A percentile compares a stretch with the other conserved stretches of the same genome.
phyloP scores from a whole-genome alignment of 768 basidiomycete species.

The Crassisporium funariophilum region DNA sequence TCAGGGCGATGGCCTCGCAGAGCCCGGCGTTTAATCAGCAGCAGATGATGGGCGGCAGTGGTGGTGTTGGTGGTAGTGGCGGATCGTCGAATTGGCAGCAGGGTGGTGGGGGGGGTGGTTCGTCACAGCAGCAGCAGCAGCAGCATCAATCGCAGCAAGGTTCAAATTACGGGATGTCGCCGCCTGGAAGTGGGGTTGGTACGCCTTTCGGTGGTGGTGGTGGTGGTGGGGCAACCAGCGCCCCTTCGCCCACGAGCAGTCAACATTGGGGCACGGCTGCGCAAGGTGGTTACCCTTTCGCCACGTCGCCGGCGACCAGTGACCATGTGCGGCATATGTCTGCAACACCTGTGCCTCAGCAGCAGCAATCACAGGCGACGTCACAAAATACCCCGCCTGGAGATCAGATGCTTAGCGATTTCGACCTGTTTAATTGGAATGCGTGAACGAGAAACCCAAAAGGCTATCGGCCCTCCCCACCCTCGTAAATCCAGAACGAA shows the following conservation, averaged over 20 bases:
- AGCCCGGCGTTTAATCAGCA: slow-evolving; percentile 37
- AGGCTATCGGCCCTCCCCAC: slow-evolving; percentile 4
- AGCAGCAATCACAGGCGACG: slow-evolving; percentile 35
- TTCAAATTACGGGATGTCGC: slow-evolving; percentile 41
- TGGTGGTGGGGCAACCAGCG: slow-evolving; percentile 23
- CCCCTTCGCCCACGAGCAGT: slow-evolving; percentile 34
- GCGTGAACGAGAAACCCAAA: slow-evolving; percentile 33
- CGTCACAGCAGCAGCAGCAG: slow-evolving; percentile 30
- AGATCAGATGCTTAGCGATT: slow-evolving; percentile 49
- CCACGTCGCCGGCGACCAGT: slow-evolving; percentile 34
- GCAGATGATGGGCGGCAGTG: slow-evolving; percentile 36
- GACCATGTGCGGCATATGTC: slow-evolving; percentile 53
- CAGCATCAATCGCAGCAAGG: slow-evolving; percentile 31
- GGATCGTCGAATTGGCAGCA: slow-evolving; percentile 25
- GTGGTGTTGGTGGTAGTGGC: slow-evolving; percentile 40
- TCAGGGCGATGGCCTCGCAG: slow-evolving; percentile 36
- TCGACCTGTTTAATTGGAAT: slow-evolving; percentile 64
- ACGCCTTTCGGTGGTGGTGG: slow-evolving; percentile 27
- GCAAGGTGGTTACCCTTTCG: slow-evolving; percentile 40
- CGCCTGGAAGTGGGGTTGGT: slow-evolving; percentile 40
- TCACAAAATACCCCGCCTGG: slow-evolving; percentile 42
- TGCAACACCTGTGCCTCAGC: slow-evolving; percentile 49
- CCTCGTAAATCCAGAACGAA: slow-evolving; percentile 5
- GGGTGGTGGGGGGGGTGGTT: no score
- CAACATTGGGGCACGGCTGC: slow-evolving; percentile 33